Evolutionary conservation across 1,139 yeast species (phyloP).

Genomic region (Hyphopichia wangnamkhiaoensis): DNA sequence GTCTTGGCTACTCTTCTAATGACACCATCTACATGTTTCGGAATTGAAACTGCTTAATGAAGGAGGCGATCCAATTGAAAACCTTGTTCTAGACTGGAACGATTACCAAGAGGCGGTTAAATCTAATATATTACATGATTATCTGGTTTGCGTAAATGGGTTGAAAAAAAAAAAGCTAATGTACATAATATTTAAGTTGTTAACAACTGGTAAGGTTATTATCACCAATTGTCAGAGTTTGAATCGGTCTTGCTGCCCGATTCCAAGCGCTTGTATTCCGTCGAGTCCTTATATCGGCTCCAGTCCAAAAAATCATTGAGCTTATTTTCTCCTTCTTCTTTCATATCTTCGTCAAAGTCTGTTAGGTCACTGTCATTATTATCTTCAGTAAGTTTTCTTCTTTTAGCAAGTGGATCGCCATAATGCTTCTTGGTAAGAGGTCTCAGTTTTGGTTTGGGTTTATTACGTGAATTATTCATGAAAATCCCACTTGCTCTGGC

Average conservation of each 20-base stretch:
- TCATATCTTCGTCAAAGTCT: slow-evolving; percentile 21
- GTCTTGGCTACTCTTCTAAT: too few relatives aligned
- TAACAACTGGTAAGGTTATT: too few relatives aligned
- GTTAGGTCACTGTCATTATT: slow-evolving; percentile 24
- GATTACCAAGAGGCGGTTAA: too few relatives aligned
- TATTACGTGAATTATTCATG: slow-evolving; percentile 7
- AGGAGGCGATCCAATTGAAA: too few relatives aligned
- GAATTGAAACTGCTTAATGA: too few relatives aligned
- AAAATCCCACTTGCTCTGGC: slow-evolving; percentile 6
- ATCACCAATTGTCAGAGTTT: neutral
- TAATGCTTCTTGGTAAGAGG: neutral
- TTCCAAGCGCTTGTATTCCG: slow-evolving; percentile 1
- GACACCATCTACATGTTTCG: too few relatives aligned
- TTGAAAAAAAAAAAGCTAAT: too few relatives aligned
- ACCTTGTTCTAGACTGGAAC: too few relatives aligned
- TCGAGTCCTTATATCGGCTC: slow-evolving; percentile 2
- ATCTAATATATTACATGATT: too few relatives aligned
- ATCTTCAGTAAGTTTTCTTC: slow-evolving; percentile 9
- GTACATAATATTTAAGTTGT: too few relatives aligned
- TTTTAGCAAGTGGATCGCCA: slow-evolving; percentile 8
- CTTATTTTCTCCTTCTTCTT: slow-evolving; percentile 18
- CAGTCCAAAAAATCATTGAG: slow-evolving; percentile 9
- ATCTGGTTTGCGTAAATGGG: too few relatives aligned
- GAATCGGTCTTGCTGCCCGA: neutral
- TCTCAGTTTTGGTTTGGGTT: neutral